Evolutionary conservation across 257 asterid species (phyloP), one percentile per base, ranked within the genome.

Genomic region (Capsicum chinense): DNA sequence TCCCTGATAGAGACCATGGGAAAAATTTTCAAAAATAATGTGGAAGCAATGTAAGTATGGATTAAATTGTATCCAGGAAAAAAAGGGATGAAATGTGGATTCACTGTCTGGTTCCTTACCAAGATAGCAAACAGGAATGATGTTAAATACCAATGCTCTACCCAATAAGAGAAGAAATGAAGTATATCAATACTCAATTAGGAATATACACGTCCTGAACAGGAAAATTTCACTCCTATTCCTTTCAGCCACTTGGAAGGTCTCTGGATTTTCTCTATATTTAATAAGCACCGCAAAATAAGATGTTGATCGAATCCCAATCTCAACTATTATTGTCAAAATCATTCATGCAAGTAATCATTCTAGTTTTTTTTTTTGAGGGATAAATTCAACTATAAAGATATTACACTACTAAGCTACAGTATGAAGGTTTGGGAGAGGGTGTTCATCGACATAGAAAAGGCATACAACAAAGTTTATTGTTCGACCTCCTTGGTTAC

Each of bases 1-100:
- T 21, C 91, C 91, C 91, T 89, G 68, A 64, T 16, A 57, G 60
- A 57, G 56, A 69, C 67, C 64, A 85, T 33, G 60, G 48, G 66
- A 26, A 78, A 78, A 14, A 2, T 0, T 14, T 21, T 50, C 50
- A 78, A 54, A 26, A 78, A 52, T 16, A 56, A 54, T 54, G 60
- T 15, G 64, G 63, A 76, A 76, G 64, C 33, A 54, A 54, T 52
- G 21, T 58, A 78, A 78, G 64, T 13, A 7, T 78, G 48, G 81
- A 78, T 26, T 37, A 54, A 14, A 54, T 14, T 52, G 48, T 58
- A 54, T 33, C 64, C 48, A 54, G 64, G 7, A 26, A 64, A 16
- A 76, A 78, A 54, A 26, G 54, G 56, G 81, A 4, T 7, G 26
- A 54, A 52, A 52, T 26, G 64, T 26, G 11, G 21, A 78, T 78